Conservation (phyloP, 768 basidiomycete species). For the Suillus cothurnatus region DNA sequence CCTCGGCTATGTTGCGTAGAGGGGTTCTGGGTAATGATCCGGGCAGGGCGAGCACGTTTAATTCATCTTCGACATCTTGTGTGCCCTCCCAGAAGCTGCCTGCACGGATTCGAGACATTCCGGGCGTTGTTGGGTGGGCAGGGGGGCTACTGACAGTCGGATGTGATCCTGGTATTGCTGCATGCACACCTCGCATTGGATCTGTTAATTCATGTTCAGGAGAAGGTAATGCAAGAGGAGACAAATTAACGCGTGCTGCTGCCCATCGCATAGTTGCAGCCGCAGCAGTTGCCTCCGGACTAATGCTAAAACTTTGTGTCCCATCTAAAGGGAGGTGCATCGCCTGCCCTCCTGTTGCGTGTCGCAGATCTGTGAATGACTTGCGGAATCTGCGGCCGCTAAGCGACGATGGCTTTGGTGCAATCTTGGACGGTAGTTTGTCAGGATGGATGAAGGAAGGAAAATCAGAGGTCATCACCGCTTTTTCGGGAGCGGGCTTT, state of each 20-base stretch:
- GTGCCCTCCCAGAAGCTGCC: conserved; percentile 81
- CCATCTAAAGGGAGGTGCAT: conserved; percentile 32
- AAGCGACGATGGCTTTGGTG: conserved; percentile 27
- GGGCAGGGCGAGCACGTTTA: conserved; percentile 25
- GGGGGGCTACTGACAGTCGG: conserved; percentile 37
- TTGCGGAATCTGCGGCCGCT: conserved; percentile 45
- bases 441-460: conserved; percentile 25
- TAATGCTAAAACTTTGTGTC: conserved; percentile 33
- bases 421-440: conserved; percentile 28
- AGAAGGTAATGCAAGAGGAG: conserved; percentile 84
- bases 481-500: conserved; percentile 4
- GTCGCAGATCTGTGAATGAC: conserved; percentile 48
- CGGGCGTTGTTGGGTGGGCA: conserved; percentile 44
- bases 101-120: conserved; percentile 54
- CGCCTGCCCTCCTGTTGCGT: conserved; percentile 24
- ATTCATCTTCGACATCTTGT: conserved; percentile 51
- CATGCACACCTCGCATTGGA: conserved; percentile 77
- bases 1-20: conserved; percentile 10
- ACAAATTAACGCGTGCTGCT: conserved; percentile 79
- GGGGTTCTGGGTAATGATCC: conserved; percentile 29
- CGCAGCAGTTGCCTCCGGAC: conserved; percentile 60
- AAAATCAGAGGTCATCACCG: conserved; percentile 3
- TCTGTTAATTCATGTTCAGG: conserved; percentile 92
- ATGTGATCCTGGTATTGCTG: conserved; percentile 67
- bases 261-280: conserved; percentile 88